phyloP scores from a whole-genome alignment of 1,139 yeast genomes.

The Geotrichum macrosporum region DNA sequence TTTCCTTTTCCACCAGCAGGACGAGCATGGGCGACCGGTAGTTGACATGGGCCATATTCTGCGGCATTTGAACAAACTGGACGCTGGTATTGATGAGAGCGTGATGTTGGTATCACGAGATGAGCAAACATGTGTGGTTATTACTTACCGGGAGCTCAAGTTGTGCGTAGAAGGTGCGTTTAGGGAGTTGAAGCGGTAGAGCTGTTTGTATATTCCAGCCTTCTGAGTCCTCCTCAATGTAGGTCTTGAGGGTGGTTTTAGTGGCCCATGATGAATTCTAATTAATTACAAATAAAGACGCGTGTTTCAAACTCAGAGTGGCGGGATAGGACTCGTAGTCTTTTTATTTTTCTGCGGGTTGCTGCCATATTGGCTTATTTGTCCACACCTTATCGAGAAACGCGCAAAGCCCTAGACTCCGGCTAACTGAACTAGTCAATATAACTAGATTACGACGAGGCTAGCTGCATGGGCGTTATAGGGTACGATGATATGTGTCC shows the following conservation, averaged over 20 bases:
- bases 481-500: too few relatives aligned
- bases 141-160: constrained; percentile 74
- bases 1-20: constrained; percentile 78
- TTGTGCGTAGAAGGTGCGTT: constrained; percentile 70
- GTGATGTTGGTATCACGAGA: constrained; percentile 75
- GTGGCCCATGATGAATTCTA: neutral
- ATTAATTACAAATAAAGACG: too few relatives aligned
- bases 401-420: too few relatives aligned
- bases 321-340: too few relatives aligned
- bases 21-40: constrained; percentile 71
- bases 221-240: neutral
- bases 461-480: too few relatives aligned
- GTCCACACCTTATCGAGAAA: too few relatives aligned
- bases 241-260: neutral
- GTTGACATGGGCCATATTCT: constrained; percentile 81
- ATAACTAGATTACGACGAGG: too few relatives aligned
- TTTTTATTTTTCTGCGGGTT: too few relatives aligned
- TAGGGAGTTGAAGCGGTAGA: constrained; percentile 44
- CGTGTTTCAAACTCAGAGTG: too few relatives aligned
- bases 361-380: too few relatives aligned
- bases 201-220: neutral
- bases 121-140: constrained; percentile 74
- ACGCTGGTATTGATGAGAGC: constrained; percentile 86
- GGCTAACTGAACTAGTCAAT: too few relatives aligned
- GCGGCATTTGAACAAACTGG: constrained; percentile 75